phyloP scores from a whole-genome alignment of 306 rosid genomes.

The Adenanthera pavonina region DNA sequence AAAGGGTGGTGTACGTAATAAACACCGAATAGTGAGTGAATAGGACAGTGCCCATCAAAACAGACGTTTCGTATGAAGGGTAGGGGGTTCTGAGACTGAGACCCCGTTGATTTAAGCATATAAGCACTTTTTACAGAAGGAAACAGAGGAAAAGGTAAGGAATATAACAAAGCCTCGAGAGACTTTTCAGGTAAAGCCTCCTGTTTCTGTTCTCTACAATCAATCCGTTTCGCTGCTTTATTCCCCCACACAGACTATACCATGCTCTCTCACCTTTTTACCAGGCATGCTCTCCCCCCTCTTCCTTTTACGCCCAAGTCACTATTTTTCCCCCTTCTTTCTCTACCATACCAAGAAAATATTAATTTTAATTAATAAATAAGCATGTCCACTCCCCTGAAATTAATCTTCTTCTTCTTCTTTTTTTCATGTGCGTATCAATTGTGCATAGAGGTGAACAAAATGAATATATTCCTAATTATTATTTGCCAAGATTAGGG shows the following conservation, averaged over 20 bases:
- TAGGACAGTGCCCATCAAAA: neutral
- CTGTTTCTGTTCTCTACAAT: neutral
- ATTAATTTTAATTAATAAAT: too few species aligned
- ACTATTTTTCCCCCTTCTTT: too few species aligned
- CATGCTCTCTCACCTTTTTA: neutral
- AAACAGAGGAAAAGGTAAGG: neutral
- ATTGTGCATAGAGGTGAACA: too few species aligned
- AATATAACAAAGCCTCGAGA: neutral
- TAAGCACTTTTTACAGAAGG: neutral
- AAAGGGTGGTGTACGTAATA: neutral
- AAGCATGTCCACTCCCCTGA: too few species aligned
- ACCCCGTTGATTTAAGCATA: too few species aligned
- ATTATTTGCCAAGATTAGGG: too few species aligned
- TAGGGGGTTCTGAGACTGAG: too few species aligned
- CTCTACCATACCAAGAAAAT: too few species aligned
- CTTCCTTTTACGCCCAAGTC: neutral
- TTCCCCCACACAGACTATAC: neutral
- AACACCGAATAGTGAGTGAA: neutral
- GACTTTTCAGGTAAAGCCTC: conserved; percentile 1
- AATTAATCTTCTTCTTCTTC: too few species aligned
- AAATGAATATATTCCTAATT: too few species aligned
- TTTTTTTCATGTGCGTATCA: too few species aligned
- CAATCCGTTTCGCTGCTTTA: neutral
- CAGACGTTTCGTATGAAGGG: conserved; percentile 10
- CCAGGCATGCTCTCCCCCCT: neutral